phyloP scores from a whole-genome alignment of 2,329 filamentous ascomycete species.

The Colletotrichum costaricense region DNA sequence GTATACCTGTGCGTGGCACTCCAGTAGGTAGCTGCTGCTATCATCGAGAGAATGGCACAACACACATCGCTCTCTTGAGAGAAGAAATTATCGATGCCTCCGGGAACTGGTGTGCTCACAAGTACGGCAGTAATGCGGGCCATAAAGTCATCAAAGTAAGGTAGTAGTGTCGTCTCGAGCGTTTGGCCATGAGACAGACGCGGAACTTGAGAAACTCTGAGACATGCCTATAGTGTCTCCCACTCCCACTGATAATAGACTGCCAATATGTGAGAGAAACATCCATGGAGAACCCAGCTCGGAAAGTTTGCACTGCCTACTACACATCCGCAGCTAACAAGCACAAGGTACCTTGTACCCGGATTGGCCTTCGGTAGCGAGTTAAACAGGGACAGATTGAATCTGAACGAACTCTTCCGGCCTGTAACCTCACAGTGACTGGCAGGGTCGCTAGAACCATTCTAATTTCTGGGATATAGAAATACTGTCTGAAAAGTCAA shows the following conservation, averaged over 20 bases:
- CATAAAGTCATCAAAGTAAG: neutral
- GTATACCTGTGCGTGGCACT: neutral
- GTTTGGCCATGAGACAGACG: neutral
- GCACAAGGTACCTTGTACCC: neutral
- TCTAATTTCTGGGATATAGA: neutral
- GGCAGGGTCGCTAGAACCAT: neutral
- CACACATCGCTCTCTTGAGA: neutral
- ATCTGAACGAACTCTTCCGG: neutral
- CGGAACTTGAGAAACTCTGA: constrained; percentile 4
- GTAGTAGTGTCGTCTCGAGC: neutral
- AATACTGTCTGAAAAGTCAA: constrained; percentile 14
- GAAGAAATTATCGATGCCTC: neutral
- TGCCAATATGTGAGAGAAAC: neutral
- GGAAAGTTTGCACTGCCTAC: neutral
- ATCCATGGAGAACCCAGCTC: neutral
- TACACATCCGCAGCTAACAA: neutral
- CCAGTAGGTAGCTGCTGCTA: neutral
- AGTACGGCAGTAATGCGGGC: too few relatives aligned
- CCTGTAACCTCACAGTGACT: neutral
- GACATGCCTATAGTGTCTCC: neutral
- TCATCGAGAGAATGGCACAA: neutral
- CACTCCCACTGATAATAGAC: too few relatives aligned
- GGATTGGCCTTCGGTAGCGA: neutral
- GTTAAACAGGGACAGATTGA: neutral
- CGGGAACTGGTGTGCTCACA: neutral